phyloP scores from a whole-genome alignment of 1,284 basidiomycete genomes.

The Tremellales sp. region DNA sequence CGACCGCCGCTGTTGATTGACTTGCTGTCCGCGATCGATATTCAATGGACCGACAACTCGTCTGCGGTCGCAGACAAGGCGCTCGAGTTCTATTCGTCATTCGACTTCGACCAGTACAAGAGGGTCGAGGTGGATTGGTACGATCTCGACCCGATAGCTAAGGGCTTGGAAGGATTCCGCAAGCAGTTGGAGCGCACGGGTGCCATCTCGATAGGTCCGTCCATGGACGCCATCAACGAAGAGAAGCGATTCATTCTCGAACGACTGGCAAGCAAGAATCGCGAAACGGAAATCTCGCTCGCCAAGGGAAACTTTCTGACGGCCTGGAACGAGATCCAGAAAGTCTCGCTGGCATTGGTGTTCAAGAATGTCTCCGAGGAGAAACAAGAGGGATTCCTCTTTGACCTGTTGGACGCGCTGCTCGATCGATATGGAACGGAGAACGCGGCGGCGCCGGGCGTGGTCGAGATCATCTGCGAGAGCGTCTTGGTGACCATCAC shows the following conservation, averaged over 20 bases:
- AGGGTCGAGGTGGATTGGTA: slow-evolving; percentile 69
- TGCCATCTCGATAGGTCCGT: slow-evolving; percentile 58
- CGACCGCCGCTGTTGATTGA: slow-evolving; percentile 80
- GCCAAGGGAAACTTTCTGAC: slow-evolving; percentile 68
- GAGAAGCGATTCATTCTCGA: slow-evolving; percentile 74
- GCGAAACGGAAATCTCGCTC: slow-evolving; percentile 70
- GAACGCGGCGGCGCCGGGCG: slow-evolving; percentile 62
- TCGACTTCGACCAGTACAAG: slow-evolving; percentile 72
- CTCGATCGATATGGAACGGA: slow-evolving; percentile 49
- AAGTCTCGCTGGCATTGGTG: slow-evolving; percentile 76
- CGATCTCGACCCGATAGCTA: slow-evolving; percentile 66
- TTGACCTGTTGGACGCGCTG: slow-evolving; percentile 77
- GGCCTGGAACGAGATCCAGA: slow-evolving; percentile 76
- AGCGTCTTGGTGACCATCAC: slow-evolving; percentile 75
- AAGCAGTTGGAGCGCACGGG: slow-evolving; percentile 65
- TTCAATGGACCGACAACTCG: slow-evolving; percentile 78
- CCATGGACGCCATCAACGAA: slow-evolving; percentile 63
- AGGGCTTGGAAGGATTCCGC: slow-evolving; percentile 61
- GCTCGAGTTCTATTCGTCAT: slow-evolving; percentile 62
- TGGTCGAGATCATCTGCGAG: slow-evolving; percentile 76
- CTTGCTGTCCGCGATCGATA: slow-evolving; percentile 76
- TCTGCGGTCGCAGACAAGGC: slow-evolving; percentile 55
- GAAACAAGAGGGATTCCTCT: slow-evolving; percentile 75
- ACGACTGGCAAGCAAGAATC: slow-evolving; percentile 80
- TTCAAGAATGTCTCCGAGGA: slow-evolving; percentile 75